Percentiles rank a stretch among this genome's conserved stretches.
These are phyloP conservation scores for Russula foetens DNA, from an alignment of 768 basidiomycete species.

Conservation along the genomic window DNA sequence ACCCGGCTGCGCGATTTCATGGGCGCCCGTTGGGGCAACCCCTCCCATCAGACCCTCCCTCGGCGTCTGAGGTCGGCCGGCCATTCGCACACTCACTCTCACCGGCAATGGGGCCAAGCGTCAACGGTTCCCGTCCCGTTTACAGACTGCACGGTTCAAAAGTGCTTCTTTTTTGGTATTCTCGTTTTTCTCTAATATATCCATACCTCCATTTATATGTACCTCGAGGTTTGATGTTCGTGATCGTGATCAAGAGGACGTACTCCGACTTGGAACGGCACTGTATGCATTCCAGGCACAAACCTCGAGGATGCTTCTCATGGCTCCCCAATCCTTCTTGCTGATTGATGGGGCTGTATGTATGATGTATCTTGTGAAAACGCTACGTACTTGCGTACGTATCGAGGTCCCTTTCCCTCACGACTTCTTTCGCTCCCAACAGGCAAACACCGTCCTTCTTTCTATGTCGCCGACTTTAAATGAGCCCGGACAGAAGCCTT, in stretches of 20 bases:
- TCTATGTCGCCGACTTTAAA: not conserved
- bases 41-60: not conserved
- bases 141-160: not conserved
- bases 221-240: not conserved
- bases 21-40: not conserved
- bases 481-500: not conserved
- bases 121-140: not conserved
- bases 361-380: not conserved
- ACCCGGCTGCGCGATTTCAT: not conserved
- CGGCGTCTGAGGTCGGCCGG: not conserved
- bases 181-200: not conserved
- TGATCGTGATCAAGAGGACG: no score
- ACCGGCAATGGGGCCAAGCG: not conserved
- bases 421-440: not conserved
- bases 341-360: not conserved
- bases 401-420: not conserved
- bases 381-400: not conserved
- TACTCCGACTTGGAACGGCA: no score
- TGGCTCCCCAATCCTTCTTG: not conserved
- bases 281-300: conserved; percentile 9
- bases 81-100: not conserved
- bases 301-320: not conserved
- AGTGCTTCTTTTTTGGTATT: not conserved
- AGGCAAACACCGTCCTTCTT: conserved; percentile 1
- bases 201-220: not conserved